Evolutionary conservation across 2,329 filamentous ascomycete species (phyloP).

Genomic region (Fusarium sp.): DNA sequence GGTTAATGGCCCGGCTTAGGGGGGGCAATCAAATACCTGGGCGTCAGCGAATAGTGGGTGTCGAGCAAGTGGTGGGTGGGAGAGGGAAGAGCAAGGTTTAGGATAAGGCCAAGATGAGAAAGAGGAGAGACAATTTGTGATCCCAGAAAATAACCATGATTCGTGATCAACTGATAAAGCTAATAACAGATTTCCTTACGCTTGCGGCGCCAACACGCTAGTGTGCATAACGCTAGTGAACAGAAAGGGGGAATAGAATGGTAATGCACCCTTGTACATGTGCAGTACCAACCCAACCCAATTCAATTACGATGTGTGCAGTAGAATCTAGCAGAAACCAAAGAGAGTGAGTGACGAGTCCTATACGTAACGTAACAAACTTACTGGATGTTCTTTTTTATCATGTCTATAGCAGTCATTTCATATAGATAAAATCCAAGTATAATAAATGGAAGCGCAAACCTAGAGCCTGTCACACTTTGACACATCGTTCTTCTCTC

Average conservation of each 20-base stretch:
- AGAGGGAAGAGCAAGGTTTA: slow-evolving; percentile 29
- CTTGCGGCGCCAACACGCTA: slow-evolving; percentile 22
- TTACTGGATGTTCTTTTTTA: not conserved
- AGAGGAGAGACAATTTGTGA: slow-evolving; percentile 26
- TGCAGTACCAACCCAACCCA: not conserved
- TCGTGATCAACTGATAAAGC: slow-evolving; percentile 19
- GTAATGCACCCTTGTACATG: not conserved
- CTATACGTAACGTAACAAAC: not conserved
- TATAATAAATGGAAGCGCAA: not conserved
- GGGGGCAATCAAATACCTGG: slow-evolving; percentile 22
- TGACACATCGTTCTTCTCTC: not conserved
- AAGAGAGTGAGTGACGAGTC: slow-evolving; percentile 13
- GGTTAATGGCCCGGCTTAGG: slow-evolving; percentile 8
- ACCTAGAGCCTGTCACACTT: not conserved
- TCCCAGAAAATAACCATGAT: slow-evolving; percentile 22
- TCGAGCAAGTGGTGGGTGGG: slow-evolving; percentile 18
- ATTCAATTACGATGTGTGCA: too few species aligned
- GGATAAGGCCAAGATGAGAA: slow-evolving; percentile 32
- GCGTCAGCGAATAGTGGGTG: slow-evolving; percentile 27
- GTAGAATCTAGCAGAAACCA: not conserved
- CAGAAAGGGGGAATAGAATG: slow-evolving; percentile 2
- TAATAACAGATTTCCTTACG: slow-evolving; percentile 27
- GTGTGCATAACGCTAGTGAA: not conserved
- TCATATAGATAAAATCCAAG: not conserved
- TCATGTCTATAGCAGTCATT: not conserved